Conservation (phyloP, 1,284 basidiomycete genomes). For the Salmacisia buchloeana region DNA sequence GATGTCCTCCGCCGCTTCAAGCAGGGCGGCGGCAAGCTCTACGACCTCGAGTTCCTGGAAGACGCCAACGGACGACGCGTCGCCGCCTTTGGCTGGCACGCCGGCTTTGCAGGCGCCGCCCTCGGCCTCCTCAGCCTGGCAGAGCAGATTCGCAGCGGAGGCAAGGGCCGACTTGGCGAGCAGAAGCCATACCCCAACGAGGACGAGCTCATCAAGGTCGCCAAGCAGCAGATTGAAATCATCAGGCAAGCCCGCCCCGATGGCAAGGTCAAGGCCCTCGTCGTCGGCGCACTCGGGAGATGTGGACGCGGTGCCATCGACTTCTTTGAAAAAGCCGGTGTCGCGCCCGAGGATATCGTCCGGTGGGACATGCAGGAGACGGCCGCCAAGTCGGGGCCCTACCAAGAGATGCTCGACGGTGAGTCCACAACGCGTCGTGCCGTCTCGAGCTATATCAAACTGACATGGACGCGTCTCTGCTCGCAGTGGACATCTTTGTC, state of each 20-base stretch:
- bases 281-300: slow-evolving; percentile 91
- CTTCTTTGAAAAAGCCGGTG: slow-evolving; percentile 84
- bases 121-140: slow-evolving; percentile 81
- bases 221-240: slow-evolving; percentile 60
- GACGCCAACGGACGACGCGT: slow-evolving; percentile 80
- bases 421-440: slow-evolving; percentile 19
- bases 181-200: slow-evolving; percentile 71
- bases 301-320: slow-evolving; percentile 97
- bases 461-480: not conserved
- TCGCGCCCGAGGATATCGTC: slow-evolving; percentile 72
- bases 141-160: slow-evolving; percentile 38
- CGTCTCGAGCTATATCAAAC: not conserved
- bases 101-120: slow-evolving; percentile 94
- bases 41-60: slow-evolving; percentile 94
- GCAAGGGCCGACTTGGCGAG: slow-evolving; percentile 55
- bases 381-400: slow-evolving; percentile 84
- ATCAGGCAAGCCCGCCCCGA: slow-evolving; percentile 58
- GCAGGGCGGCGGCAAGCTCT: slow-evolving; percentile 78
- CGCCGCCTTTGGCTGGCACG: slow-evolving; percentile 98
- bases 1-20: slow-evolving; percentile 81
- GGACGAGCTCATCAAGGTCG: slow-evolving; percentile 42
- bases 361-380: slow-evolving; percentile 99
- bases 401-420: slow-evolving; percentile 83
- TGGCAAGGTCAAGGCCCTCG: slow-evolving; percentile 72
- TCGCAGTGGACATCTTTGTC: slow-evolving; percentile 85